Conservation (phyloP, 345 rosid genomes). For the Mangifera indica region DNA sequence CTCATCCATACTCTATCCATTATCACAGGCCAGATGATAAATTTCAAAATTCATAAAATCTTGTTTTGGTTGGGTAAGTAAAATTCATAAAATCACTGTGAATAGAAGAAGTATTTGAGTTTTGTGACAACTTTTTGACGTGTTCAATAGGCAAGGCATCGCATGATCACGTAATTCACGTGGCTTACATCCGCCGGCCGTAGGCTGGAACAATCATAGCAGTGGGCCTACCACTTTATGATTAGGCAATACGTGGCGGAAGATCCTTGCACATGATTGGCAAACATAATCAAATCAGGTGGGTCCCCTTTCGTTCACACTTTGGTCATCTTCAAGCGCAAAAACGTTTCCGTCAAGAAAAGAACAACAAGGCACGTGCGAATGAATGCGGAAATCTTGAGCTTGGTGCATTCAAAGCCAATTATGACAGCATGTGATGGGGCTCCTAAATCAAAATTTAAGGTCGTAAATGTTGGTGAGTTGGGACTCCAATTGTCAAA, state of each 20-base stretch:
- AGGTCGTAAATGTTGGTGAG: background rate
- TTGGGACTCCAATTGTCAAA: background rate
- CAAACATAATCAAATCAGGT: background rate
- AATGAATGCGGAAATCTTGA: background rate
- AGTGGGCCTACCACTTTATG: too few species aligned
- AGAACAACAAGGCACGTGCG: background rate
- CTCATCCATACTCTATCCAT: too few species aligned
- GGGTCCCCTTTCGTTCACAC: background rate
- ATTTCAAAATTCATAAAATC: too few species aligned
- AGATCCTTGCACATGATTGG: background rate
- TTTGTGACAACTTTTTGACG: slow-evolving; percentile 2
- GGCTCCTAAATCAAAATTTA: too few species aligned
- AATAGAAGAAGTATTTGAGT: background rate
- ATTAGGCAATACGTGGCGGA: slow-evolving; percentile 8
- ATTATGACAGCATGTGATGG: background rate
- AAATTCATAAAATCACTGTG: too few species aligned
- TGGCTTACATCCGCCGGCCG: background rate
- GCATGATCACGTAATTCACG: background rate
- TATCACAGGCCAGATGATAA: too few species aligned
- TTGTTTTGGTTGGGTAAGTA: too few species aligned
- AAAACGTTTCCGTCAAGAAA: slow-evolving; percentile 4
- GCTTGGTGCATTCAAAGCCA: background rate
- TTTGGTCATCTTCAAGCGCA: background rate
- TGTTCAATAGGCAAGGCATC: slow-evolving; percentile 16
- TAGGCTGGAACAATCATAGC: too few species aligned